Percentiles rank a stretch among this genome's conserved stretches.
Evolutionary conservation across 148 eudicot species (phyloP).

Genomic region (Camellia sinensis): DNA sequence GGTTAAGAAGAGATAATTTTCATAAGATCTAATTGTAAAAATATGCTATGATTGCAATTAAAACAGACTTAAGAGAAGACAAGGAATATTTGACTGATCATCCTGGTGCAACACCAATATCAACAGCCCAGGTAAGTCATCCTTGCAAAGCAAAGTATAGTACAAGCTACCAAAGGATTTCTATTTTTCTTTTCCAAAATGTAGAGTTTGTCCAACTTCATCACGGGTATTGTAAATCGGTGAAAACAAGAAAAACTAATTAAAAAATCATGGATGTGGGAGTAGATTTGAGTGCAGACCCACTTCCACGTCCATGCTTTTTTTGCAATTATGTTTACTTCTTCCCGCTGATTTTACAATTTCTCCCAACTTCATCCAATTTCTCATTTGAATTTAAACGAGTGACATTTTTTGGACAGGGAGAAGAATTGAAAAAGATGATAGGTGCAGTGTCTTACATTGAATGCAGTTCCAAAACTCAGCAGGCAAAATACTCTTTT

Average conservation of each 20-base stretch:
- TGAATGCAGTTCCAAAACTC: slow-evolving; percentile 72
- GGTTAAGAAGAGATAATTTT: not conserved
- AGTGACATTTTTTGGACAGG: slow-evolving; percentile 25
- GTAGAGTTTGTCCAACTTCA: too few species aligned
- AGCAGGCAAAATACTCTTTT: slow-evolving; percentile 39
- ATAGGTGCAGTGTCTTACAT: slow-evolving; percentile 55
- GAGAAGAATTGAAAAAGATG: slow-evolving; percentile 63
- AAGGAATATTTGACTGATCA: slow-evolving; percentile 52
- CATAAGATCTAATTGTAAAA: not conserved
- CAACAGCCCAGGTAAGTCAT: slow-evolving; percentile 47
- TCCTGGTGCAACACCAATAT: slow-evolving; percentile 51
- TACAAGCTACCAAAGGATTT: not conserved
- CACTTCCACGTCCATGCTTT: too few species aligned
- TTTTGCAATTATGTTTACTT: too few species aligned
- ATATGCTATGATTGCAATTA: not conserved
- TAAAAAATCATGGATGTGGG: too few species aligned
- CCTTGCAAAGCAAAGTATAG: not conserved
- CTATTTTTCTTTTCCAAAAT: not conserved
- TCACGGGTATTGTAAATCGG: too few species aligned
- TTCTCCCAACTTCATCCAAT: too few species aligned
- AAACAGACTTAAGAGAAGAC: slow-evolving; percentile 55
- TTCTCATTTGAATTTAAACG: not conserved
- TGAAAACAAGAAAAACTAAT: too few species aligned
- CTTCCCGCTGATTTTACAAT: too few species aligned
- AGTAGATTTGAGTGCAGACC: too few species aligned